Conservation (phyloP, 331 rosid species). For the Rhamnella rubrinervis region DNA sequence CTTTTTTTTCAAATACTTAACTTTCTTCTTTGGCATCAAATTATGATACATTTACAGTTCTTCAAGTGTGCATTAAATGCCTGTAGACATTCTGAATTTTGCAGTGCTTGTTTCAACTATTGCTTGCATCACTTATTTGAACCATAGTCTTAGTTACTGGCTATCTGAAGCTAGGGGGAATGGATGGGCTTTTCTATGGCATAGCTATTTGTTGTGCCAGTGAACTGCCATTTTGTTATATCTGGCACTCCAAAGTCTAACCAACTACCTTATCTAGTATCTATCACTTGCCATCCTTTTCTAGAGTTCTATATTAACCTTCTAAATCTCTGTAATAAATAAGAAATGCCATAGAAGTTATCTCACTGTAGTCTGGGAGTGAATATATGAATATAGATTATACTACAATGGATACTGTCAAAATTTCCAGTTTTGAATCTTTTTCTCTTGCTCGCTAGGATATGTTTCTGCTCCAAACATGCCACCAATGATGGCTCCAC, state of each 20-base stretch:
- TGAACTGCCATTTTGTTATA: no score
- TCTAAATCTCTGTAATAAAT: no score
- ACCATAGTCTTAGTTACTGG: no score
- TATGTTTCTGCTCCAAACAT: slow-evolving; percentile 48
- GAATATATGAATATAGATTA: neutral
- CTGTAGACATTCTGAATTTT: neutral
- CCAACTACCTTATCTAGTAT: no score
- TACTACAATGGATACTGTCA: slow-evolving; percentile 6
- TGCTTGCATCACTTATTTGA: neutral
- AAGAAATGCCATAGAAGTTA: no score
- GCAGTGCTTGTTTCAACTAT: neutral
- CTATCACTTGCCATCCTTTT: no score
- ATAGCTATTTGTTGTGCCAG: no score
- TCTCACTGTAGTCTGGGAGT: neutral
- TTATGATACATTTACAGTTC: neutral
- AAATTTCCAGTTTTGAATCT: slow-evolving; percentile 17
- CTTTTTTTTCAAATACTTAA: neutral
- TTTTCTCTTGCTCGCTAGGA: slow-evolving; percentile 42
- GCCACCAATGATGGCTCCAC: slow-evolving; percentile 75
- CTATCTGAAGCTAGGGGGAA: no score
- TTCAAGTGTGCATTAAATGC: neutral
- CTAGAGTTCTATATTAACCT: no score
- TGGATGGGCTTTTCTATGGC: no score
- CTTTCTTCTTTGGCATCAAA: neutral
- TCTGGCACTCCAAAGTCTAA: no score